Conservation (phyloP, 169 alveolate genomes). For the Theileria parva region DNA sequence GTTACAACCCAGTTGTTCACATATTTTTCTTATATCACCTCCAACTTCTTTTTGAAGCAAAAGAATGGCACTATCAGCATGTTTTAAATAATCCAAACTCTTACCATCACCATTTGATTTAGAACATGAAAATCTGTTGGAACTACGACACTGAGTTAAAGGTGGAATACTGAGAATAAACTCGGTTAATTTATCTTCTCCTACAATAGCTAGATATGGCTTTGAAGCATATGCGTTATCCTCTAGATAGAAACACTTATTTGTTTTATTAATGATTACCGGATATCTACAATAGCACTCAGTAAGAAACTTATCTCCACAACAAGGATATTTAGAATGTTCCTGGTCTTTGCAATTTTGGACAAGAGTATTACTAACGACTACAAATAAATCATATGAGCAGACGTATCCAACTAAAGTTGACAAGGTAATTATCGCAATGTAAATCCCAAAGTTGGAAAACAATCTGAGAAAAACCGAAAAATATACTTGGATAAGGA, state of each 20-base stretch:
- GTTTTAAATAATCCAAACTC: not conserved
- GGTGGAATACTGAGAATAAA: too few species aligned
- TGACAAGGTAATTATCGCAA: too few species aligned
- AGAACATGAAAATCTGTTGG: constrained; percentile 1
- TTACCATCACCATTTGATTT: not conserved
- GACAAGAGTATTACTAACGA: not conserved
- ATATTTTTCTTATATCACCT: not conserved
- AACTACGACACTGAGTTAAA: too few species aligned
- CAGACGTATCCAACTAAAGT: not conserved
- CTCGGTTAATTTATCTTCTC: too few species aligned
- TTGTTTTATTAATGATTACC: not conserved
- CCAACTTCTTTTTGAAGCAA: not conserved
- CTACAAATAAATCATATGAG: not conserved
- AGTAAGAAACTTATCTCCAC: not conserved
- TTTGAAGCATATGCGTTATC: not conserved
- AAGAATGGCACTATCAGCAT: not conserved
- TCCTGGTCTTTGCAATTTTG: not conserved
- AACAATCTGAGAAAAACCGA: too few species aligned
- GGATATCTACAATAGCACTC: constrained; percentile 3
- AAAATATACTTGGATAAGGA: too few species aligned
- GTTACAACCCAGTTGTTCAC: not conserved
- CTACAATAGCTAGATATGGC: not conserved
- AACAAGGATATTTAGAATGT: not conserved
- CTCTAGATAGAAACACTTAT: not conserved
- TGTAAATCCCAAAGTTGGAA: too few species aligned